Base-by-base conservation (phyloP, 495 filamentous ascomycete species). In the Penicillium coprophilum region DNA sequence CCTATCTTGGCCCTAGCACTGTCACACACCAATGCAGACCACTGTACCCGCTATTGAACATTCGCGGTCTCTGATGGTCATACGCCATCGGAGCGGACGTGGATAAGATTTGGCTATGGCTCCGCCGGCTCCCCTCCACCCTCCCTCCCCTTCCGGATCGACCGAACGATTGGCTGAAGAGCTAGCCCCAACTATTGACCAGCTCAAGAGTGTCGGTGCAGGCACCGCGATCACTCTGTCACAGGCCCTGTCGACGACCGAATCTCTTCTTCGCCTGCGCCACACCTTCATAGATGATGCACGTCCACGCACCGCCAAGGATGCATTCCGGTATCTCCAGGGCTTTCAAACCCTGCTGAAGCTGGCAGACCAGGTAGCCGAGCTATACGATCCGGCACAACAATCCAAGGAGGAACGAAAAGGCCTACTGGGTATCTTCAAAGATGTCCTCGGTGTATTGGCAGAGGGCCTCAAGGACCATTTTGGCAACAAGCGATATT, bases 401-500 rank as follows among this genome's bases (percentile, higher is more conserved):
- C 46, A 83, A 32, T 82, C 77, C n/a, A 68, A 78, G 30, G 72
- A 82, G 20, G 85, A 90, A 57, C 82, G 82, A 50, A 77, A 77
- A 43, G 76, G 76, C 43, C 77, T 89, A 48, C 82, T 94, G 64
- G 80, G 86, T 24, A 73, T 96, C 23, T 73, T 90, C 39, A 87
- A 89, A 70, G 82, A 82, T 50, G 73, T 84, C 11, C 78, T 97
- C 39, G 80, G 81, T 51, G 82, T 91, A 13, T 66, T 97, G 39
- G 85, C 88, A 1, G 87, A 91, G 48, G 85, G 86, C 24, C 81
- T 97, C 63, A 83, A 85, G 45, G 84, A 85, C 17, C 92, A 97
- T 71, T 80, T 85, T 55, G 93, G 92, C 12, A 98, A 97, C 73
- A 80, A 85, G 57, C 84, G 87, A 55, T 96, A 92, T 70, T 97